Percentiles rank a stretch among this genome's conserved stretches.
Evolutionary conservation across 169 alveolate species (phyloP).

Genomic region (Eimeria acervulina): DNA sequence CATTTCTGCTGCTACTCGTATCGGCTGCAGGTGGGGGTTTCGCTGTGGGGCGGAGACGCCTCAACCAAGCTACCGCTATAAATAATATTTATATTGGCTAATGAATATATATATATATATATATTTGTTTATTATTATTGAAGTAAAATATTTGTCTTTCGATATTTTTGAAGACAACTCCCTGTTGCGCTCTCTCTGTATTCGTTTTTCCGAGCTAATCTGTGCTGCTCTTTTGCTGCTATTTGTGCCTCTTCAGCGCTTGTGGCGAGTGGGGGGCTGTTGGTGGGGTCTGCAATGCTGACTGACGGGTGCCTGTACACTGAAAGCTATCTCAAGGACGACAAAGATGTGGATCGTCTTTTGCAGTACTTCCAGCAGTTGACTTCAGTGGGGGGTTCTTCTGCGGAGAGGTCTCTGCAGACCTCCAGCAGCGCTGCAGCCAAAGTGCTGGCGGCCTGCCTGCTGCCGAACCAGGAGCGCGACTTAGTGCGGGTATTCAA

Average conservation of each 20-base stretch:
- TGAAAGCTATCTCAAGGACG: neutral
- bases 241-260: constrained; percentile 8
- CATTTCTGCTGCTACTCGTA: constrained; percentile 16
- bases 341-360: constrained; percentile 27
- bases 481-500: constrained; percentile 52
- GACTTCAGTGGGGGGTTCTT: too few species aligned
- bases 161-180: too few species aligned
- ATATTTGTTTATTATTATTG: too few species aligned
- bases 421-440: constrained; percentile 21
- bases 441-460: constrained; percentile 46
- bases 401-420: neutral
- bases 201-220: neutral
- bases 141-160: too few species aligned
- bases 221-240: neutral
- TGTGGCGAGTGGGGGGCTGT: constrained; percentile 1
- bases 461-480: constrained; percentile 49
- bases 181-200: neutral
- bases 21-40: constrained; percentile 23
- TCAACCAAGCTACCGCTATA: too few species aligned
- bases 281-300: constrained; percentile 8
- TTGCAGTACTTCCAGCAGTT: constrained; percentile 12
- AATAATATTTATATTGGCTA: too few species aligned
- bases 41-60: too few species aligned
- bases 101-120: too few species aligned
- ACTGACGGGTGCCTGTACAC: constrained; percentile 65